Base-by-base conservation (phyloP, 1,139 yeast species). In the Chernovozyma sophiae-reginae region DNA sequence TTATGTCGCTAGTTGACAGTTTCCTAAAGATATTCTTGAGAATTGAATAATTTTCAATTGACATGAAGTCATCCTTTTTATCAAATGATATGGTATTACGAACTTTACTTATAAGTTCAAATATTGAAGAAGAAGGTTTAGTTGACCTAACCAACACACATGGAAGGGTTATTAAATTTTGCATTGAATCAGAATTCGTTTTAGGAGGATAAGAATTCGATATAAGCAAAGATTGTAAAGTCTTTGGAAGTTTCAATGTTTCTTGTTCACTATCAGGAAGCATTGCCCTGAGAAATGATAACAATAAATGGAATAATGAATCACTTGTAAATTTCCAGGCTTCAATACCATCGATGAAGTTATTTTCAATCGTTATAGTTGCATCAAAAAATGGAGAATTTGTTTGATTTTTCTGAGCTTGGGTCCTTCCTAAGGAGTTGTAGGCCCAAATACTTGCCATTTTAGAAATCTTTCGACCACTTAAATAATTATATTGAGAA, bases 381-480 rank as follows among this genome's bases (percentile, higher is more conserved):
- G 74, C 74, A 46, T 68, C 74, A 45, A 56, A 68, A 39, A 68
- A 68, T 8, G 71, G 65, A 5, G 67, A 59, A 14, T n/a, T 18
- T 36, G 29, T 24, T 22, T 34, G 33, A n/a, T 30, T 32, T 26
- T 47, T 47, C 20, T 44, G 41, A 14, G 44, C 41, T 27, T 42
- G 44, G 7, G 42, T 35, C n/a, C 33, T 43, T 12, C 45, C 43
- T 4, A 30, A 20, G 3, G 14, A n/a, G 44, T 77, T 78, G 52
- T 89, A 89, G 0, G 96, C 97, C 96, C 96, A 89, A 26, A 86
- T 63, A 17, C 92, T 90, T 25, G 94, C 83, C 79, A 89, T 74
- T 48, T 85, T 80, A 14, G 94, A 74, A 16, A 89, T 72, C 52
- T 86, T 87, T 33, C 90, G 70, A 1, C 95, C 95, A 49, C 86